These are phyloP conservation scores for Posidonia oceanica DNA, from an alignment of 116 monocot species.

Conservation along the genomic window DNA sequence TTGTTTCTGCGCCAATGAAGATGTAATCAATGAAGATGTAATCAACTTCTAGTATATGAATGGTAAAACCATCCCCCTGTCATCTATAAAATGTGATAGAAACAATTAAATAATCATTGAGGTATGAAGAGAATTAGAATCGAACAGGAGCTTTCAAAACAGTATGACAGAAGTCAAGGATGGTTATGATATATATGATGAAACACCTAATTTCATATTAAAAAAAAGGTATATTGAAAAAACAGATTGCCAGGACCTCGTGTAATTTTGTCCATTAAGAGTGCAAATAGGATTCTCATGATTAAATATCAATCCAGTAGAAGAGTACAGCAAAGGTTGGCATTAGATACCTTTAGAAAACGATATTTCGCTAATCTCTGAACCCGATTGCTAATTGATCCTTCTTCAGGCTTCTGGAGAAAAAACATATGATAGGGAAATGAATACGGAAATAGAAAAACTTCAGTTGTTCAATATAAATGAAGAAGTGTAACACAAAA, in stretches of 20 bases:
- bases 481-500: not conserved
- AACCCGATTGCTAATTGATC: conserved; percentile 93
- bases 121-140: not conserved
- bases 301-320: not conserved
- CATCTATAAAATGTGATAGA: not conserved
- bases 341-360: conserved; percentile 69
- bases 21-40: conserved; percentile 3
- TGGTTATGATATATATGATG: too few relatives aligned
- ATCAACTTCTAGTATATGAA: not conserved
- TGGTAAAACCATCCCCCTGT: not conserved
- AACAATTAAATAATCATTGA: not conserved
- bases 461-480: not conserved
- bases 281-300: too few relatives aligned
- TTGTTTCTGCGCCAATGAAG: conserved; percentile 67
- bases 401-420: conserved; percentile 94
- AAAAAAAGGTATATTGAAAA: too few relatives aligned
- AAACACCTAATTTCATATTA: too few relatives aligned
- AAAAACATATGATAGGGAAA: conserved; percentile 5
- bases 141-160: too few relatives aligned
- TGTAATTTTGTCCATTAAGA: too few relatives aligned
- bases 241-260: too few relatives aligned
- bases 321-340: not conserved
- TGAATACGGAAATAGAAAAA: not conserved
- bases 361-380: conserved; percentile 95
- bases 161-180: too few relatives aligned